phyloP scores from a whole-genome alignment of 192 early-diverging fungal species.

The Coemansia aciculifera region DNA sequence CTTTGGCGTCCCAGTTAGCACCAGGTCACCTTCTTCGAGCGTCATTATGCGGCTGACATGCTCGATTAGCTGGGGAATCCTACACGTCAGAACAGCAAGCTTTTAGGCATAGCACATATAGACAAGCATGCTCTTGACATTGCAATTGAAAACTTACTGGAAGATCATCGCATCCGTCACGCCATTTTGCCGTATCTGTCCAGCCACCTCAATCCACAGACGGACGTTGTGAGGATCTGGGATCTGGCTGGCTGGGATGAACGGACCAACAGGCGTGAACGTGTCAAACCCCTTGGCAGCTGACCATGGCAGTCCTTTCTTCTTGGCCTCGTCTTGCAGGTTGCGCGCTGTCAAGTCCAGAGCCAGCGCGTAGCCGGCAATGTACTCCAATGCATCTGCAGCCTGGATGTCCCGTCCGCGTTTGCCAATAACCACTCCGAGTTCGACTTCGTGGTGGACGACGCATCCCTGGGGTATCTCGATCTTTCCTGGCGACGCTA shows the following conservation, averaged over 20 bases:
- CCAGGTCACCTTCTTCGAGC: constrained; percentile 84
- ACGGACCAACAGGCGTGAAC: constrained; percentile 86
- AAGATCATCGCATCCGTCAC: constrained; percentile 92
- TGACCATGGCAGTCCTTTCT: constrained; percentile 84
- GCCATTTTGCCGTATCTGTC: constrained; percentile 78
- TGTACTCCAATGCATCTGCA: constrained; percentile 61
- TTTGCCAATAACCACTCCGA: constrained; percentile 88
- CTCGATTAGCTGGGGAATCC: constrained; percentile 76
- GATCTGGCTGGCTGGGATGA: constrained; percentile 72
- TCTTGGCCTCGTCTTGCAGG: constrained; percentile 82
- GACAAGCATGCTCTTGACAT: background rate
- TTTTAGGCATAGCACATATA: background rate
- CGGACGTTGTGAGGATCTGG: constrained; percentile 72
- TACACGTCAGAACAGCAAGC: constrained; percentile 20
- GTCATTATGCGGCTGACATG: constrained; percentile 86
- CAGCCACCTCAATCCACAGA: constrained; percentile 79
- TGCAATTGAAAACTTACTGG: constrained; percentile 50
- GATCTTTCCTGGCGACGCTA: constrained; percentile 65
- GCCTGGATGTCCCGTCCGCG: constrained; percentile 70
- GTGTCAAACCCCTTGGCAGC: constrained; percentile 94
- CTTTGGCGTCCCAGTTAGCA: constrained; percentile 88
- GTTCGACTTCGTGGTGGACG: constrained; percentile 93
- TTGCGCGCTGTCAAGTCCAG: constrained; percentile 94
- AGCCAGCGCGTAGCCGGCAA: constrained; percentile 80
- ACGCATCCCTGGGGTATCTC: constrained; percentile 76